Base-by-base conservation (phyloP, 2,329 filamentous ascomycete genomes). In the Pseudohalonectria lignicola region DNA sequence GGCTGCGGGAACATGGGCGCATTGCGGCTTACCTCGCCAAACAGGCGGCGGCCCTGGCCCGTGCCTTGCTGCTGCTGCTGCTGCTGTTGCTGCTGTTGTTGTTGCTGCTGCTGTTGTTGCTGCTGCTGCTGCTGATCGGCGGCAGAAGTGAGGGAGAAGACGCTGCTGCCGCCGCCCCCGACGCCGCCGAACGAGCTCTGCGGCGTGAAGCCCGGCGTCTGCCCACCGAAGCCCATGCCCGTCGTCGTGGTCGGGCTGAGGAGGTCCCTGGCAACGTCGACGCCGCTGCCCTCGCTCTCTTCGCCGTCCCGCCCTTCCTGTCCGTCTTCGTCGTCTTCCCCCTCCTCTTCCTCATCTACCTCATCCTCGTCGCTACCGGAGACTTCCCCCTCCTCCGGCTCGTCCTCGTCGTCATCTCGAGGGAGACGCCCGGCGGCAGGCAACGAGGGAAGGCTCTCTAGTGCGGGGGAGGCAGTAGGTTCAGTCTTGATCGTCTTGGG, bases 181-280 rank as follows among this genome's bases (percentile, higher is more conserved):
- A 67, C 51, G 11, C 61, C 68, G 38, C 61, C 69, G 48, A 79
- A 79, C 0, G 76, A 79, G 47, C 71, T 74, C 43, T 74, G 65
- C 2, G 74, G 71, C 1, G 72, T 75, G 41, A 69, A 62, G 20
- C 69, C 63, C 41, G 70, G 63, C 12, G 69, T 69, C 28, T 64
- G 61, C 26, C 61, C 61, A n/a, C n/a, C n/a, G 13, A 60, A 47
- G 28, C 59, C 61, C 37, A 47, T 44, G 6, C 42, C 50, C 3
- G 43, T 41, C 8, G 59, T 60, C 12, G 64, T 63, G 6, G 58
- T 64, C 16, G 71, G 73, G 47, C 71, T 79, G 11, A 79, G 4
- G 11, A 79, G 6, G 36, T 81, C 76, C 48, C 79, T 74, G n/a
- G 68, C 68, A 33, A 81, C 69, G 52, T 81, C 76, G 35, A 80